Evolutionary conservation across 176 grass and related monocot species (phyloP).

Genomic region (Oryza glaberrima): DNA sequence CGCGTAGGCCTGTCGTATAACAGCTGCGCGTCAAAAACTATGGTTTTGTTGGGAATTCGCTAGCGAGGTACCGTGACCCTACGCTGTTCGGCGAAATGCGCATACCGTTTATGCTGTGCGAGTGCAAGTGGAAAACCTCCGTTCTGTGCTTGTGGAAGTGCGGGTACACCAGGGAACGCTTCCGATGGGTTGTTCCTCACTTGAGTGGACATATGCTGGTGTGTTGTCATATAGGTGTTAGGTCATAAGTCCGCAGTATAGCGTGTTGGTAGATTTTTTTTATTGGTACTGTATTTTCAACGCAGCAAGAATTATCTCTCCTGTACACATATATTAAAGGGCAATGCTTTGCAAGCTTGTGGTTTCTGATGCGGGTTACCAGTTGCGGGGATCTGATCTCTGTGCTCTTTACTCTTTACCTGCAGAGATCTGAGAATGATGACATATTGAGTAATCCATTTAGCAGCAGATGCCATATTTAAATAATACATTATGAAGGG

Average conservation of each 20-base stretch:
- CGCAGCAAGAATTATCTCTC: not conserved
- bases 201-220: not conserved
- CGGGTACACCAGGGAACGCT: not conserved
- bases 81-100: slow-evolving; percentile 23
- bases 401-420: not conserved
- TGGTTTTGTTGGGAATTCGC: not conserved
- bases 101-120: not conserved
- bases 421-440: not conserved
- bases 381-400: not conserved
- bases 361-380: not conserved
- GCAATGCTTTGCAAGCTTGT: not conserved
- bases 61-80: not conserved
- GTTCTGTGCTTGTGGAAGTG: not conserved
- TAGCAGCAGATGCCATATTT: not conserved
- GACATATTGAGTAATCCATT: too few relatives aligned
- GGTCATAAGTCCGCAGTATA: not conserved
- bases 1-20: not conserved
- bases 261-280: slow-evolving; percentile 2
- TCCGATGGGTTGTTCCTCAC: not conserved
- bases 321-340: not conserved
- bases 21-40: not conserved
- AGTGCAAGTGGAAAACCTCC: not conserved
- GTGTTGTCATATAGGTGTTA: not conserved
- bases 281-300: not conserved
- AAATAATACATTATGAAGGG: not conserved